Evolutionary conservation across 495 filamentous ascomycete genomes (phyloP).

Genomic region (Apiosordaria backusii): DNA sequence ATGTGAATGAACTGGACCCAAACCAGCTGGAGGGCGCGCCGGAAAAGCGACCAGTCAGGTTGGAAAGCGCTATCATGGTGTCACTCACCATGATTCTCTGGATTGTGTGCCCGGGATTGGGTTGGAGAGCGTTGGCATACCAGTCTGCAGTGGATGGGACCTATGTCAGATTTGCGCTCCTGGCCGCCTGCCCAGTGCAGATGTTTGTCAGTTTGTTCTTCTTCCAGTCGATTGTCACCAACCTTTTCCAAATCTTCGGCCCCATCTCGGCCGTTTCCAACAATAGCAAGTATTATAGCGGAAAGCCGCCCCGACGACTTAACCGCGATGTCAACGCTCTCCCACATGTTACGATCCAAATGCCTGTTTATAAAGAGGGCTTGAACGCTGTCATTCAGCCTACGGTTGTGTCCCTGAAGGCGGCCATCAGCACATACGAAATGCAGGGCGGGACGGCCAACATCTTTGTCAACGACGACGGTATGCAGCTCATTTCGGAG

Average conservation of each 20-base stretch:
- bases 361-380: constrained; percentile 74
- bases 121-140: constrained; percentile 52
- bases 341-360: constrained; percentile 71
- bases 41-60: constrained; percentile 41
- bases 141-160: constrained; percentile 49
- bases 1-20: constrained; percentile 13
- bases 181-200: constrained; percentile 46
- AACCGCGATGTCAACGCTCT: constrained; percentile 39
- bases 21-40: constrained; percentile 32
- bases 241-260: constrained; percentile 56
- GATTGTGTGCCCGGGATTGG: constrained; percentile 52
- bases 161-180: constrained; percentile 48
- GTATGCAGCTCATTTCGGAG: constrained; percentile 56
- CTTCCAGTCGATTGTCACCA: constrained; percentile 55
- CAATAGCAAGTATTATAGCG: constrained; percentile 63
- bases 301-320: constrained; percentile 48
- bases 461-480: constrained; percentile 71
- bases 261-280: constrained; percentile 52
- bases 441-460: constrained; percentile 66
- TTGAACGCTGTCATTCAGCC: constrained; percentile 59
- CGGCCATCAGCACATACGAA: constrained; percentile 65
- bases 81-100: constrained; percentile 49
- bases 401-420: constrained; percentile 58
- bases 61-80: constrained; percentile 52
- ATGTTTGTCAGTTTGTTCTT: constrained; percentile 62